Percentiles rank a stretch among this genome's conserved stretches.
These are phyloP conservation scores for Penicillium sp. DNA, from an alignment of 2,329 filamentous ascomycete species.

Conservation along the genomic window DNA sequence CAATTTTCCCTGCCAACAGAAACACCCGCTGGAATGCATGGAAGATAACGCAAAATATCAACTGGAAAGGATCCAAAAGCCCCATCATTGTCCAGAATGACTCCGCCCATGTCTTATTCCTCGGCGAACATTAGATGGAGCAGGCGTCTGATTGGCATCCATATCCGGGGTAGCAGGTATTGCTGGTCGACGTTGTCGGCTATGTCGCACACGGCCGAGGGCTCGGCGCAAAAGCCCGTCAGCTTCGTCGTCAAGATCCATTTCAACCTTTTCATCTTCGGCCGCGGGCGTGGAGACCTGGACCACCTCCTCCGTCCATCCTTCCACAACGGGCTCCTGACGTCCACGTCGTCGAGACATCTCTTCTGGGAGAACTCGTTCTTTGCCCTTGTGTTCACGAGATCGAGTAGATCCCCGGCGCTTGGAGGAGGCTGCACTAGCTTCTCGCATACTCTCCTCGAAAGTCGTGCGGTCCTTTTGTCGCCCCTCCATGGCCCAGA, in stretches of 20 bases:
- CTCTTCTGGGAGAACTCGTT: conserved; percentile 11
- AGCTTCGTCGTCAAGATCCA: conserved; percentile 39
- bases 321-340: conserved; percentile 21
- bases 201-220: conserved; percentile 27
- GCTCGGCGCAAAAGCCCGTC: conserved; percentile 36
- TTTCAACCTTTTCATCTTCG: conserved; percentile 31
- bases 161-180: conserved; percentile 14
- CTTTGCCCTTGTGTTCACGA: conserved; percentile 26
- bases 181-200: conserved; percentile 16
- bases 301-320: conserved; percentile 34
- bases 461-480: conserved; percentile 14
- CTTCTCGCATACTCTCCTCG: conserved; percentile 11
- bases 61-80: background rate
- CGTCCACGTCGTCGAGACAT: conserved; percentile 19
- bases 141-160: conserved; percentile 20
- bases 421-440: conserved; percentile 6
- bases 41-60: conserved; percentile 1
- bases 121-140: conserved; percentile 14
- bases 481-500: conserved; percentile 38
- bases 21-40: conserved; percentile 14
- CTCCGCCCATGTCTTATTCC: conserved; percentile 15
- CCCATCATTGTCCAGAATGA: conserved; percentile 14
- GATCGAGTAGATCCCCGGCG: conserved; percentile 17
- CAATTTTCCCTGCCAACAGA: background rate
- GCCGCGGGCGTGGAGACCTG: conserved; percentile 22